Evolutionary conservation across 2,329 filamentous ascomycete genomes (phyloP).

Genomic region (Penicillium sp.): DNA sequence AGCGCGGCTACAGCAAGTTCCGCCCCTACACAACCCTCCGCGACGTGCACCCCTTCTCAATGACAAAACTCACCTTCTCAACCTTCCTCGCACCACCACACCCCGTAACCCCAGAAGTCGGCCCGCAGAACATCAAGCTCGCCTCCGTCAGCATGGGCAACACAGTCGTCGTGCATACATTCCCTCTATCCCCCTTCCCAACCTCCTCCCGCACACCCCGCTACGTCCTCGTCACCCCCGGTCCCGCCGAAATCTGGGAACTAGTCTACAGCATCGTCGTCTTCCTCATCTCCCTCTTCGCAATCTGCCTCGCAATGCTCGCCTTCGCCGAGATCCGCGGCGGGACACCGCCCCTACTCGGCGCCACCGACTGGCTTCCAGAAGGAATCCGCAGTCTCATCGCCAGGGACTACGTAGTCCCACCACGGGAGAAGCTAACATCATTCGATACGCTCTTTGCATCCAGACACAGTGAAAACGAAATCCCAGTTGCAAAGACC

Average conservation of each 20-base stretch:
- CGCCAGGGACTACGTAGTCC: slow-evolving; percentile 39
- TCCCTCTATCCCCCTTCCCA: slow-evolving; percentile 58
- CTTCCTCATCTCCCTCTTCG: slow-evolving; percentile 57
- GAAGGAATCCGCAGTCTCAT: slow-evolving; percentile 43
- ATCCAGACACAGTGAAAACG: background rate
- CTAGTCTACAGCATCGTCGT: slow-evolving; percentile 55
- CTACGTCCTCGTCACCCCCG: slow-evolving; percentile 65
- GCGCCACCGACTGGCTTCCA: slow-evolving; percentile 56
- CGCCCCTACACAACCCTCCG: slow-evolving; percentile 50
- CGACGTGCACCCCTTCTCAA: slow-evolving; percentile 56
- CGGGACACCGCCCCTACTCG: slow-evolving; percentile 54
- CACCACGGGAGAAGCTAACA: slow-evolving; percentile 17
- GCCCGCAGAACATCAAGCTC: slow-evolving; percentile 65
- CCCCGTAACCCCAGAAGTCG: slow-evolving; percentile 47
- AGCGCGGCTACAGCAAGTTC: slow-evolving; percentile 47
- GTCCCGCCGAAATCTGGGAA: slow-evolving; percentile 51
- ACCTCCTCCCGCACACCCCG: slow-evolving; percentile 52
- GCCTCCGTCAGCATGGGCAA: slow-evolving; percentile 79
- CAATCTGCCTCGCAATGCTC: slow-evolving; percentile 61
- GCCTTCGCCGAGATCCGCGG: slow-evolving; percentile 60
- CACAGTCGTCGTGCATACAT: slow-evolving; percentile 72
- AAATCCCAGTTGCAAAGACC: background rate
- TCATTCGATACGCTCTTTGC: slow-evolving; percentile 17
- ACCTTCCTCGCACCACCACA: slow-evolving; percentile 51
- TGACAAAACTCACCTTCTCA: slow-evolving; percentile 55